Conservation (phyloP, 148 eudicot genomes). For the Rhododendron vialii region DNA sequence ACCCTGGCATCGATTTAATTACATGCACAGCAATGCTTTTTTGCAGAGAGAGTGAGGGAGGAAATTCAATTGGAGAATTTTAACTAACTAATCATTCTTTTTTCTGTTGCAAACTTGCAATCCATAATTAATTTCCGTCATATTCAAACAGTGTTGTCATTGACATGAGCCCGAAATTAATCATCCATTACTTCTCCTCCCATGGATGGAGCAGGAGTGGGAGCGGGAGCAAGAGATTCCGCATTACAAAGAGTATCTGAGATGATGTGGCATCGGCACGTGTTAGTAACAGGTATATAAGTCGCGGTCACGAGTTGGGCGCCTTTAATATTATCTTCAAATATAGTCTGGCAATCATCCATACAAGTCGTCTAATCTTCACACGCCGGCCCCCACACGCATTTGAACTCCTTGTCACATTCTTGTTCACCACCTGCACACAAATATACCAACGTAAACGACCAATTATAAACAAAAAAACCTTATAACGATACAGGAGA, state of each 20-base stretch:
- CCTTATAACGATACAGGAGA: too few species aligned
- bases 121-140: neutral
- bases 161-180: neutral
- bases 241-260: neutral
- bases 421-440: neutral
- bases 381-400: neutral
- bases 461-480: neutral
- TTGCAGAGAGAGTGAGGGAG: neutral
- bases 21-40: neutral
- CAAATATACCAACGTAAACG: neutral
- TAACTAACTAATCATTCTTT: neutral
- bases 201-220: neutral
- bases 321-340: neutral
- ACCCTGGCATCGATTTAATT: neutral
- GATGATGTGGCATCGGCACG: neutral
- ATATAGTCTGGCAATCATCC: neutral
- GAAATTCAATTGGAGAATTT: neutral
- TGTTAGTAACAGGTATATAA: neutral
- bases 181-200: neutral
- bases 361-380: neutral
- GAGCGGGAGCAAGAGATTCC: neutral
- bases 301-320: neutral
- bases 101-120: neutral
- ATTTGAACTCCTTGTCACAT: neutral
- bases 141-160: neutral